Evolutionary conservation across 805 yeast species (phyloP), one percentile per base, ranked within the genome.

Genomic region (Spathaspora passalidarum): DNA sequence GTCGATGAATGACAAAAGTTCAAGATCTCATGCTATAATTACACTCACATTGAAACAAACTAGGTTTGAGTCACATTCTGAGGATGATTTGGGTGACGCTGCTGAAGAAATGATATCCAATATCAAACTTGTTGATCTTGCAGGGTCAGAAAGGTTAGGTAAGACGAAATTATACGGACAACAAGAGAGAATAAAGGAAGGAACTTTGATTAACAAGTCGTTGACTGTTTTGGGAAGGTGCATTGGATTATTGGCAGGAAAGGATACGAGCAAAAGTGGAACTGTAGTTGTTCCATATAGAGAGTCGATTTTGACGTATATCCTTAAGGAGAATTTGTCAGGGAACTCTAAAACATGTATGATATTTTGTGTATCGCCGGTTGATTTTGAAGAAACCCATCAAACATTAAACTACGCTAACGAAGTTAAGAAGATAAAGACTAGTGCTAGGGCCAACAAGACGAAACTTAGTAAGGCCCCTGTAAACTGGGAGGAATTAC

Each of bases 261-360:
- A 73, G 23, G 38, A 39, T 16, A 23, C 4, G 26, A 13, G 14
- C 51, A 62, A 1, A 40, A 49, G 8, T 50, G 54, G 11, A 43
- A 29, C 47, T 6, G 58, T 68, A 5, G 62, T 80, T 13, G 75
- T 82, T 1, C 92, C 92, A 0, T 85, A 83, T 55, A 69, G 96
- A 50, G 96, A 88, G 53, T 86, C 95, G 0, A 71, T 76, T 0
- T 66, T 88, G 44, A 88, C 96, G 0, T 84, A 91, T 80, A 66
- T 88, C 2, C 68, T 88, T 50, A 83, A 82, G 56, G 92, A 86
- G 53, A 81, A 80, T 48, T 66, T 88, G 32, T 89, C 94, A 1
- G 96, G 96, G 1, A 86, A 86, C 57, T 84, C 94, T n/a, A 86
- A 85, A 56, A 90, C 96, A 0, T 84, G 84, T 1, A 81, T 89